Evolutionary conservation across 2,329 filamentous ascomycete genomes (phyloP).

Genomic region (Microsporum canis): DNA sequence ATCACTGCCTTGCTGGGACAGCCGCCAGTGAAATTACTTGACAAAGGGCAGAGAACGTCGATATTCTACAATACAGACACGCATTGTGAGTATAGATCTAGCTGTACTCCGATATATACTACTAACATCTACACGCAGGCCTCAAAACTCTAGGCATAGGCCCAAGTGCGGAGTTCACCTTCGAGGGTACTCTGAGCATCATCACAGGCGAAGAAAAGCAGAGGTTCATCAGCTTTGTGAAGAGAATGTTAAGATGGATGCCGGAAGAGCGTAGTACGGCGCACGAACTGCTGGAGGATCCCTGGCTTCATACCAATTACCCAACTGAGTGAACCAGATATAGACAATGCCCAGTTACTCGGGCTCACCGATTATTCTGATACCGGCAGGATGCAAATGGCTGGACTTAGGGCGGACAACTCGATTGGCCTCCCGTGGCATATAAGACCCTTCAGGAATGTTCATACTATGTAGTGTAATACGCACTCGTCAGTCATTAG

Average conservation of each 20-base stretch:
- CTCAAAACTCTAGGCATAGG: too few species aligned
- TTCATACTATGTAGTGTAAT: too few species aligned
- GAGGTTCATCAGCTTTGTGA: slow-evolving; percentile 23
- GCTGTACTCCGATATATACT: slow-evolving; percentile 2
- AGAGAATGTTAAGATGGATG: slow-evolving; percentile 25
- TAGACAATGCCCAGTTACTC: too few species aligned
- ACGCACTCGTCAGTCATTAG: too few species aligned
- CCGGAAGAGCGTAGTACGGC: slow-evolving; percentile 26
- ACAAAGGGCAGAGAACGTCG: slow-evolving; percentile 8
- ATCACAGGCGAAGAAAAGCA: slow-evolving; percentile 11
- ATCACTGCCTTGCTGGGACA: slow-evolving; percentile 11
- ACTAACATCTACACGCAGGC: too few species aligned
- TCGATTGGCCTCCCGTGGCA: too few species aligned
- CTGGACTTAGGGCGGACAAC: too few species aligned
- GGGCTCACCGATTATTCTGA: too few species aligned
- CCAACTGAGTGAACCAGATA: not conserved
- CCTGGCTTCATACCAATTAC: slow-evolving; percentile 11
- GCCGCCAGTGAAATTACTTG: slow-evolving; percentile 10
- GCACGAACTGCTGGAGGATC: slow-evolving; percentile 23
- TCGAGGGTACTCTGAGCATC: too few species aligned
- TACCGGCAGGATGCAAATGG: too few species aligned
- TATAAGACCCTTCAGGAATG: too few species aligned
- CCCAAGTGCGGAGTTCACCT: too few species aligned
- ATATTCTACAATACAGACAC: slow-evolving; percentile 17
- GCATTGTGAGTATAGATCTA: slow-evolving; percentile 14